Evolutionary conservation across 1,284 basidiomycete genomes (phyloP), one percentile per base, ranked within the genome.

Genomic region (Puccinia hordei): DNA sequence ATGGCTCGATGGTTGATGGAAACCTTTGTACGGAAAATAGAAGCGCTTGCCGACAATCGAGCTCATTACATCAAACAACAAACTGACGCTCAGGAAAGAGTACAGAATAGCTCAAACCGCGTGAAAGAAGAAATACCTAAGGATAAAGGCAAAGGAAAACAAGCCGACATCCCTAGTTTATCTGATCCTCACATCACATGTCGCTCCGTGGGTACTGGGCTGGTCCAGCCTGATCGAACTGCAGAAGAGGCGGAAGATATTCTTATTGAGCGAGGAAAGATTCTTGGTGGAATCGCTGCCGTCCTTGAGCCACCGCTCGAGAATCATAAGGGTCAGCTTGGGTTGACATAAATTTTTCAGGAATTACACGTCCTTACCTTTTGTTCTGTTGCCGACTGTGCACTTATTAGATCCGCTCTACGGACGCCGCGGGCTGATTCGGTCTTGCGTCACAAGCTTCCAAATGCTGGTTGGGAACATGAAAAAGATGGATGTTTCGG

Each of bases 381-480:
- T 72, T 22, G 19, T 74, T 8, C 44, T 73, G 27, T 57, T 22
- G 83, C 44, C 81, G 77, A 41, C 73, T 68, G 35, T 69, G 63
- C 12, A 66, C 0, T 33, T 57, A 10, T 41, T 27, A 81, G 65
- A 73, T 81, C 81, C 68, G 74, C 61, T 83, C 27, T 46, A 83
- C 93, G 95, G 95, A 83, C 92, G 92, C 57, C 91, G 94, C 53
- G 89, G 92, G 81, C 88, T 99, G 30, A 93, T 95, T 86, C 92
- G 94, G 82, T 93, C 94, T 19, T 88, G 99, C 68, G 88, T 98
- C 19, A 94, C 95, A 83, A 94, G 93, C 8, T 92, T 98, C 86
- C 92, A 95, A 75, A 91, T 92, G 1, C 90, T 93, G 82, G 55
- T 82, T 24, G 69, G 80, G 41, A 83, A 83, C 30, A 89, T 99